These are phyloP conservation scores for Tolypocladium cylindrosporum DNA, from an alignment of 2,329 filamentous ascomycete genomes.

Conservation along the genomic window DNA sequence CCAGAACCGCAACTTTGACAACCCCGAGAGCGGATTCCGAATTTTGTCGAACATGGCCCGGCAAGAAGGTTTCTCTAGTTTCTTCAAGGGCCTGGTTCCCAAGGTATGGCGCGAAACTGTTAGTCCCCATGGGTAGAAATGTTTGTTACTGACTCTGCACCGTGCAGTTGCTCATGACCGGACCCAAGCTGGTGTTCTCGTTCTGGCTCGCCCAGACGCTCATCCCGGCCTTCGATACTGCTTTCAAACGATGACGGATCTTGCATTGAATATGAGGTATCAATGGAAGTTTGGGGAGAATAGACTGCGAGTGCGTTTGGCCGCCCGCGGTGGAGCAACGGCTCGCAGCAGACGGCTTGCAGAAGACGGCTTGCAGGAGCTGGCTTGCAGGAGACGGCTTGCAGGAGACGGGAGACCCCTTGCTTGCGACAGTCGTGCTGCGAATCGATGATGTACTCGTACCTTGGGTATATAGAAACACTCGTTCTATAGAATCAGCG, in stretches of 20 bases:
- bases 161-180: conserved; percentile 81
- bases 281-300: neutral
- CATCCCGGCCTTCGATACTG: conserved; percentile 75
- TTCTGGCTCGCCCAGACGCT: conserved; percentile 99
- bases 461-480: conserved; percentile 12
- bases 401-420: neutral
- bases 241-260: conserved; percentile 25
- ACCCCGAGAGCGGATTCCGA: conserved; percentile 86
- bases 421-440: neutral
- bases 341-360: too few species aligned
- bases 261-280: conserved; percentile 9
- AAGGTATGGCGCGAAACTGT: conserved; percentile 45
- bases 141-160: conserved; percentile 9
- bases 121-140: neutral
- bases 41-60: conserved; percentile 90
- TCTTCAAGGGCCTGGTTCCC: conserved; percentile 96
- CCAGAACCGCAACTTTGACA: conserved; percentile 97
- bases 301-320: neutral
- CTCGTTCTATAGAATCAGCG: conserved; percentile 10
- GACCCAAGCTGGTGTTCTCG: conserved; percentile 96
- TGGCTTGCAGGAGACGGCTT: neutral
- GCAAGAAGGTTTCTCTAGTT: conserved; percentile 74
- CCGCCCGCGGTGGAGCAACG: conserved; percentile 1
- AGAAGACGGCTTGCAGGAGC: too few species aligned
- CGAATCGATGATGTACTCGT: conserved; percentile 1